Evolutionary conservation across 768 basidiomycete genomes (phyloP).

Genomic region (Collybia nuda): DNA sequence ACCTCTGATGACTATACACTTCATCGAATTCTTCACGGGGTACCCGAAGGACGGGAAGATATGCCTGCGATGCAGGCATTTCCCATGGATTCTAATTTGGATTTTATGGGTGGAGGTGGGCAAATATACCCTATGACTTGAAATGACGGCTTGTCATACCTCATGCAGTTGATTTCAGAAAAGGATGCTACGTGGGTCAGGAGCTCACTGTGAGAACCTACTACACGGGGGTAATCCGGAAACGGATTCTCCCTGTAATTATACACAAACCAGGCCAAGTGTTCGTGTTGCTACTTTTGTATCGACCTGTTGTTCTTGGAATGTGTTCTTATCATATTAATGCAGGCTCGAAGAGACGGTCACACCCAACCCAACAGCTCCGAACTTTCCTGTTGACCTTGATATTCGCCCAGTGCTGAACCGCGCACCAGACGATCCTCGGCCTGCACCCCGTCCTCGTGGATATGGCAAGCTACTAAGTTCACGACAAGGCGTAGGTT

Average conservation of each 20-base stretch:
- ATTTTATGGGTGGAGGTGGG: constrained; percentile 89
- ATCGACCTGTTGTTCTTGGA: not conserved
- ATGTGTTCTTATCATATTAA: not conserved
- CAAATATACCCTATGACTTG: not conserved
- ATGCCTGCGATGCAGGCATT: constrained; percentile 76
- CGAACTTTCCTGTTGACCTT: constrained; percentile 28
- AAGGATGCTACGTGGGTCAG: constrained; percentile 98
- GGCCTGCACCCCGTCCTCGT: constrained; percentile 55
- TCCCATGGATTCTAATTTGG: constrained; percentile 94
- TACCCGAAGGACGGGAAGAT: constrained; percentile 85
- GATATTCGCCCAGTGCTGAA: constrained; percentile 36
- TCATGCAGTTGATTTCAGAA: constrained; percentile 81
- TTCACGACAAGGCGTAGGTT: constrained; percentile 57
- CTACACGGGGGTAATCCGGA: constrained; percentile 89
- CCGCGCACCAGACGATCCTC: constrained; percentile 18
- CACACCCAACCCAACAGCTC: constrained; percentile 15
- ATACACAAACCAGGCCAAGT: constrained; percentile 41
- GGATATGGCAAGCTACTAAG: constrained; percentile 77
- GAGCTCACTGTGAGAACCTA: constrained; percentile 96
- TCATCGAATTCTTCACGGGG: constrained; percentile 78
- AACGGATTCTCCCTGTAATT: constrained; percentile 83
- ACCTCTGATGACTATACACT: constrained; percentile 62
- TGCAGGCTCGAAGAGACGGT: constrained; percentile 11
- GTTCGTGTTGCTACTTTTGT: constrained; percentile 24
- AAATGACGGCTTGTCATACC: constrained; percentile 6